These are phyloP conservation scores for Debaryomyces sp. DNA, from an alignment of 1,139 yeast species.

Conservation along the genomic window DNA sequence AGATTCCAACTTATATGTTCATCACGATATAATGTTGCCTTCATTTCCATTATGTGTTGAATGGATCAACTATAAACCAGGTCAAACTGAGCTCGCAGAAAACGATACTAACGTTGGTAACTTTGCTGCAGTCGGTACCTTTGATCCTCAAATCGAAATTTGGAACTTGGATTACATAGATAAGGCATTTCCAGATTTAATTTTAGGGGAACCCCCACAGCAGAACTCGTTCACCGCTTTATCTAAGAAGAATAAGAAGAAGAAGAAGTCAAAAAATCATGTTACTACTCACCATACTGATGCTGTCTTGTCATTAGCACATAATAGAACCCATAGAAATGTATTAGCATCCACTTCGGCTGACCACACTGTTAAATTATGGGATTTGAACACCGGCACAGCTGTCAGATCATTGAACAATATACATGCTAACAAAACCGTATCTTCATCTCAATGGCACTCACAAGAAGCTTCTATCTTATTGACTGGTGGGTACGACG, in stretches of 20 bases:
- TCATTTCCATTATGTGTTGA: slow-evolving; percentile 96
- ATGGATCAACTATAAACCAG: slow-evolving; percentile 83
- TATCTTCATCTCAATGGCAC: slow-evolving; percentile 89
- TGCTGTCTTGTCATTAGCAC: slow-evolving; percentile 86
- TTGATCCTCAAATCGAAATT: slow-evolving; percentile 95
- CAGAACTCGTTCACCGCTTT: slow-evolving; percentile 46
- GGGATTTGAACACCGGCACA: slow-evolving; percentile 81
- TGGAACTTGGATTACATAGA: slow-evolving; percentile 96
- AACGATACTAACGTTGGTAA: slow-evolving; percentile 62
- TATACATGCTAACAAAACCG: slow-evolving; percentile 70
- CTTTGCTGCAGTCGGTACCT: slow-evolving; percentile 95
- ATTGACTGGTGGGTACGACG: slow-evolving; percentile 92
- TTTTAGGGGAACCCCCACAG: slow-evolving; percentile 79
- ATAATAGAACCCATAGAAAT: slow-evolving; percentile 79
- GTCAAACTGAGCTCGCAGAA: slow-evolving; percentile 34
- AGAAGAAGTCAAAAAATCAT: slow-evolving; percentile 51
- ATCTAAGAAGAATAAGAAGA: slow-evolving; percentile 52
- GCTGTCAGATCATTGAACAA: slow-evolving; percentile 72
- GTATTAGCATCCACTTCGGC: slow-evolving; percentile 95
- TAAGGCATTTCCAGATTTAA: slow-evolving; percentile 92
- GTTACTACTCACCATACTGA: slow-evolving; percentile 86
- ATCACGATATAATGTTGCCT: slow-evolving; percentile 96
- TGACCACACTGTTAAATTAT: slow-evolving; percentile 88
- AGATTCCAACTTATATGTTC: slow-evolving; percentile 82
- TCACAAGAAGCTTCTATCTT: slow-evolving; percentile 72